Evolutionary conservation across 306 rosid genomes (phyloP), one percentile per base, ranked within the genome.

Genomic region (Quercus suber): DNA sequence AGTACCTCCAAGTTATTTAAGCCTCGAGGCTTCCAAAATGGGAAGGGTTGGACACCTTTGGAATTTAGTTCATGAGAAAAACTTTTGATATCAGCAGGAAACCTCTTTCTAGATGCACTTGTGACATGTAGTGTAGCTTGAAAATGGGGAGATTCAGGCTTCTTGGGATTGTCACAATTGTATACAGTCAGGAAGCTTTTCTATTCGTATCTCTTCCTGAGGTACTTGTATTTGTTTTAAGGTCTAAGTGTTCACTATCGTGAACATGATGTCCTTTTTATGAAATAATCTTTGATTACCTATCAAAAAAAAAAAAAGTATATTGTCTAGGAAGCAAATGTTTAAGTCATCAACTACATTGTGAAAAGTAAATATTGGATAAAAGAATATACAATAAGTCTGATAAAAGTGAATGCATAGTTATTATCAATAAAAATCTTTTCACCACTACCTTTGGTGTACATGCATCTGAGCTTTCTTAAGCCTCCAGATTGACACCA

Each of bases 121-220:
- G 99, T 95, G 78, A 90, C 84, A 15, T 98, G 96, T 37, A 95
- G 87, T 82, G 93, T 89, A 71, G 99, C 98, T 93, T 93, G 98
- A 89, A 95, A 95, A 78, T 94, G 96, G n/a, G 99, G 99, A 85
- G 99, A 95, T 82, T 95, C 98, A 8, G 98, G 91, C 89, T 93
- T 98, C 89, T 95, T 95, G 9, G 98, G 98, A 81, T 95, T 95
- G 80, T 95, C 99, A 80, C 89, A 93, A 78, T 95, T 98, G 86
- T 87, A 95, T 58, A 93, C 49, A 37, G 87, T 68, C 90, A 86
- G 63, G 81, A 84, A 87, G 65, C 56, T 25, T 25, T 25, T 25
- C 27, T 25, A 25, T 25, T 25, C 27, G 27, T 25, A 25, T 25
- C 27, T 25, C 27, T 25, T 25, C 27, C 27, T 25, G 27, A 25